Base-by-base conservation (phyloP, 768 basidiomycete genomes). In the Cubamyces sp. region DNA sequence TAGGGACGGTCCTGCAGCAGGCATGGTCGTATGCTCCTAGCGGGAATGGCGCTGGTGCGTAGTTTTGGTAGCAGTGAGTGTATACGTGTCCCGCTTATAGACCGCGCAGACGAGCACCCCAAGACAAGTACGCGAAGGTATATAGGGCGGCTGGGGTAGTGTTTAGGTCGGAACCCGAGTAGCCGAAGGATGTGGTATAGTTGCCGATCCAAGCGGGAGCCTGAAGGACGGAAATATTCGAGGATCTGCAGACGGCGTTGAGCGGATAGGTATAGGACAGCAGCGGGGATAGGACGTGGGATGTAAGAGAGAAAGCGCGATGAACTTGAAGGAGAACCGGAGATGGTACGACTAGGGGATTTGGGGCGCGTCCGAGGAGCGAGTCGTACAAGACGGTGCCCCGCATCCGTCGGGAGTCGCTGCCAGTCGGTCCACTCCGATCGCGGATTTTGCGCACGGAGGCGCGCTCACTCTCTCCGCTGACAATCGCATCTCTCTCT, bases 1-100 rank as follows among this genome's bases (percentile, higher is more conserved):
- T 60, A 96, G 78, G 46, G 88, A 82, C 41, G 89, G 86, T 71
- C 80, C 83, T 79, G 57, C 58, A 26, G 61, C 8, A 18, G 64
- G 9, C 64, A 60, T 61, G 53, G 25, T 39, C 19, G 46, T n/a
- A 34, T 26, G 37, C 41, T 57, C 39, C 42, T 53, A 15, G 25
- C 30, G 34, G 26, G 25, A 43, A 23, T 34, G 41, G 21, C 25
- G 30, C 40, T n/a, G 0, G 41, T 25, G 28, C 18, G 30, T 34
- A 18, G 45, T 49, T 12, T 37, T 19, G 15, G 8, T 37, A 43
- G 4, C 19, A n/a, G 34, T 8, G 45, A 18, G 25, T n/a, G 46
- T 19, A 26, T 40, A 54, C 46, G 59, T 40, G 43, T 18, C 26
- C 45, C 23, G n/a, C 5, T 39, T 42, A 19, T 41, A 25, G 25